phyloP scores from a whole-genome alignment of 345 rosid species.

The Gossypioides kirkii region DNA sequence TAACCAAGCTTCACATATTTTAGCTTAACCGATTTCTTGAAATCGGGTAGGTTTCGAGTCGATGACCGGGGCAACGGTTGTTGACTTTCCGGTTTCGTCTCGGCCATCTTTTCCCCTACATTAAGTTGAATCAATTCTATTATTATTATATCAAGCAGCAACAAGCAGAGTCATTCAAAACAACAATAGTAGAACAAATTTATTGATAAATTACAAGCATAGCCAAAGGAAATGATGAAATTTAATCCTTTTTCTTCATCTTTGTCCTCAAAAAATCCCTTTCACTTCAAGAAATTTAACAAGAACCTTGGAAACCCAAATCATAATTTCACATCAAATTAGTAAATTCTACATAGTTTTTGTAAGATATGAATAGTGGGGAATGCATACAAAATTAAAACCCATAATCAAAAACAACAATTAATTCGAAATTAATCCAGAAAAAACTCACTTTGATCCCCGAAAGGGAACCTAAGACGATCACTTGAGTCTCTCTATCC shows the following conservation, averaged over 20 bases:
- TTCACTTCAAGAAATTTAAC: no score
- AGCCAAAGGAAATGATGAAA: no score
- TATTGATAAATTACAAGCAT: no score
- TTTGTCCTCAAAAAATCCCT: no score
- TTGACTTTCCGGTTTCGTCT: neutral
- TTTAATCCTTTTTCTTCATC: no score
- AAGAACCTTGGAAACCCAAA: neutral
- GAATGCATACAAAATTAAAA: neutral
- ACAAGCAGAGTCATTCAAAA: neutral
- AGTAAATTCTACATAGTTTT: neutral
- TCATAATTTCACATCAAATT: neutral
- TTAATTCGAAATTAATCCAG: neutral
- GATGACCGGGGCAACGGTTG: slow-evolving; percentile 12
- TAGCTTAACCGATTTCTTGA: slow-evolving; percentile 55
- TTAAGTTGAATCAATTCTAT: neutral
- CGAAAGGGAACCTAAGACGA: neutral
- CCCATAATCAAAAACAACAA: neutral
- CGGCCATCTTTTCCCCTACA: slow-evolving; percentile 11
- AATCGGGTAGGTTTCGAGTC: slow-evolving; percentile 38
- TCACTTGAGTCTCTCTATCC: neutral
- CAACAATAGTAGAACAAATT: neutral
- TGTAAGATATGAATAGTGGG: neutral
- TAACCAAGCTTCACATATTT: slow-evolving; percentile 70
- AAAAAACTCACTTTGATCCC: slow-evolving; percentile 4
- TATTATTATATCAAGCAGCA: neutral